A percentile compares a stretch with the other conserved stretches of the same genome.
Conservation (phyloP, 169 alveolate species). For the Eimeria maxima region DNA sequence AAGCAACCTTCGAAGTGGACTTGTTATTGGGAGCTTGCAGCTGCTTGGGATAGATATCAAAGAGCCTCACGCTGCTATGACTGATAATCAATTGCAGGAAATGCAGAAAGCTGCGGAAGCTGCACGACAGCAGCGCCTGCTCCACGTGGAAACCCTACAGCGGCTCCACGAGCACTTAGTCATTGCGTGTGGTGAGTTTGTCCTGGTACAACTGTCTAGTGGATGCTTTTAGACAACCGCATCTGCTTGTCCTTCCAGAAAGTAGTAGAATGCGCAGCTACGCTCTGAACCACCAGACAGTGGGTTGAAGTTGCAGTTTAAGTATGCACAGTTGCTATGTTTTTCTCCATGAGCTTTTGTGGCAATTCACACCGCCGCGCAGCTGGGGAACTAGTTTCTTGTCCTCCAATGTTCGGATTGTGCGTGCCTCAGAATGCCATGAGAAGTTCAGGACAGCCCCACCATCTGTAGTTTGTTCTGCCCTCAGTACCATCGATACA, state of each 20-base stretch:
- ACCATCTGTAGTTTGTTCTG: background rate
- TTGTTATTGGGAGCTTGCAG: background rate
- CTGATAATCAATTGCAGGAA: conserved; percentile 16
- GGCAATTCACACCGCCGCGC: background rate
- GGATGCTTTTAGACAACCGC: background rate
- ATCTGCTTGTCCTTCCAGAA: background rate
- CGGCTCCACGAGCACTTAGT: background rate
- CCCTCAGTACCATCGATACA: background rate
- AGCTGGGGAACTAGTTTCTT: background rate
- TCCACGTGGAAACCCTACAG: background rate
- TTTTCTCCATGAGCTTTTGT: background rate
- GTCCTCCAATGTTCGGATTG: background rate
- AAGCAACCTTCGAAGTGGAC: background rate
- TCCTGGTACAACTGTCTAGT: background rate
- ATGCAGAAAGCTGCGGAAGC: background rate
- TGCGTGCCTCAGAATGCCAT: conserved; percentile 19
- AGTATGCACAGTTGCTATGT: background rate
- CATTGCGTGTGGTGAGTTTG: conserved; percentile 48
- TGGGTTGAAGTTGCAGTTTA: background rate
- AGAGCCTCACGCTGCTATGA: conserved; percentile 54
- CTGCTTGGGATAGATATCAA: background rate
- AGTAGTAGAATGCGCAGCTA: background rate
- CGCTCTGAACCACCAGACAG: background rate
- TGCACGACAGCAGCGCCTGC: conserved; percentile 2
- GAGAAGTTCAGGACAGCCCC: conserved; percentile 9